Conservation (phyloP, 495 filamentous ascomycete genomes). For the Talaromyces borbonicus region DNA sequence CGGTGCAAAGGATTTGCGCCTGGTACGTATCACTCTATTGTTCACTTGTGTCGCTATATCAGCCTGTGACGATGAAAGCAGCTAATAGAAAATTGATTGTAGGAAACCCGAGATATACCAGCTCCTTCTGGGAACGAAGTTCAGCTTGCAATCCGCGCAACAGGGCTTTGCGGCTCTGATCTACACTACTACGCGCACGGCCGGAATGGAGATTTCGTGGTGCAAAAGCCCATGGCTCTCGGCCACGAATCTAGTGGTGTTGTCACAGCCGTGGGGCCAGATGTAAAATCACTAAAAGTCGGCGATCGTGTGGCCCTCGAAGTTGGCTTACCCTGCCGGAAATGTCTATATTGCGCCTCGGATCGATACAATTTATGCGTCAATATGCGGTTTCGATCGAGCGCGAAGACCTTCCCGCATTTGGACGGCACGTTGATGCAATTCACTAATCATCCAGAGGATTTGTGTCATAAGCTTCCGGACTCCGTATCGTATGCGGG, state of each 20-base stretch:
- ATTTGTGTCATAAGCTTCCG: conserved; percentile 47
- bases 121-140: conserved; percentile 47
- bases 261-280: conserved; percentile 46
- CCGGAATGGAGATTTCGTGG: conserved; percentile 72
- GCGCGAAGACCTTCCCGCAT: conserved; percentile 69
- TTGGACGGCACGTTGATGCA: conserved; percentile 77
- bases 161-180: conserved; percentile 77
- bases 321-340: conserved; percentile 54
- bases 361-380: conserved; percentile 82
- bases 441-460: conserved; percentile 64
- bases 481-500: conserved; percentile 49
- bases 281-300: conserved; percentile 24
- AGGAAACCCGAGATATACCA: conserved; percentile 35
- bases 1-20: conserved; percentile 55
- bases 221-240: conserved; percentile 60
- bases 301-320: conserved; percentile 28
- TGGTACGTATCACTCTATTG: conserved; percentile 34
- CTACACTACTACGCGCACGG: conserved; percentile 80
- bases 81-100: conserved; percentile 10
- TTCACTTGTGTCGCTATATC: not conserved
- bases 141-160: conserved; percentile 64
- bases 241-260: conserved; percentile 72
- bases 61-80: too few species aligned
- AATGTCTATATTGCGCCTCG: conserved; percentile 53
- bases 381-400: conserved; percentile 67